Evolutionary conservation across 352 stramenopile species (phyloP), one percentile per base, ranked within the genome.

Genomic region (Phytophthora melonis): DNA sequence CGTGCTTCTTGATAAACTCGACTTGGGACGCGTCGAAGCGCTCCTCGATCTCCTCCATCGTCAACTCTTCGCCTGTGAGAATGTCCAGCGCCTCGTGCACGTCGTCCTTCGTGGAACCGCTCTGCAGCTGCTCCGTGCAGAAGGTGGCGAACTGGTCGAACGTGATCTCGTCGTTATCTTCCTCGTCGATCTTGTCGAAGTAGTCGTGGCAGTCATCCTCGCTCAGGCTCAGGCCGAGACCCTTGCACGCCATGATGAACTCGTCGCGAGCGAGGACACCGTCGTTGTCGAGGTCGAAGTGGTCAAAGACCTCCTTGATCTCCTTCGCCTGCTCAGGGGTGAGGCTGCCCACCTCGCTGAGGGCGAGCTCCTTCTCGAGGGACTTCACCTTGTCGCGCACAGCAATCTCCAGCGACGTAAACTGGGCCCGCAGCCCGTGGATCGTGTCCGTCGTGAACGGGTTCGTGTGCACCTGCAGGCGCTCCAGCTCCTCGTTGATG

Each of bases 181-280:
- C 82, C 49, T 84, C 77, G 69, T 95, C 90, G 30, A 95, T 84
- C 78, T 94, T 93, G 76, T 96, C 90, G 53, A 97, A 97, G 74
- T 91, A 83, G 68, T 94, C 84, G 75, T 97, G 90, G 73, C 90
- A 95, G 34, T 97, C 91, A 59, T 97, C 87, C 50, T 98, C 90
- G 55, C 88, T 95, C 53, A 98, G 74, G 65, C 82, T 90, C 60
- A 97, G 74, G 34, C 92, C 92, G 23, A 97, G 86, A 49, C 85
- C 92, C 73, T 96, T 96, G 81, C 91, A 97, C 14, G 90, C 92
- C 86, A 97, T 97, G 76, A 95, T 96, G 50, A 98, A 97, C 72
- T 98, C 92, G 23, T 95, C 89, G 25, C 93, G 89, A 27, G 88
- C 89, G 13, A 98, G 76, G 30, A 93, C 88, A 59, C 90, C 87